Evolutionary conservation across 768 basidiomycete species (phyloP).

Genomic region (Lyophyllum decastes): DNA sequence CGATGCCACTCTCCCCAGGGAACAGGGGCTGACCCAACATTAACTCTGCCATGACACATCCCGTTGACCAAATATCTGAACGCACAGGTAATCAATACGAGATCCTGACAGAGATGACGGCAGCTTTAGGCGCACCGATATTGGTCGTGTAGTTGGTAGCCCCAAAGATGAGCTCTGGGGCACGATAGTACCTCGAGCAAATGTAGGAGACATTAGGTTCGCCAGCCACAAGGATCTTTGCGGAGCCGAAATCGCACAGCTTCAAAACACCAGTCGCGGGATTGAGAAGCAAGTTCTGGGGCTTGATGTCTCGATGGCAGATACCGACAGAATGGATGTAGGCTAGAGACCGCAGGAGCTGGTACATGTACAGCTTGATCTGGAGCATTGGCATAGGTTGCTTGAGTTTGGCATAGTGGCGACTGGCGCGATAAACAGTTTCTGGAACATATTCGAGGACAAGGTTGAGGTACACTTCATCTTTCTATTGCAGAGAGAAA

Average conservation of each 20-base stretch:
- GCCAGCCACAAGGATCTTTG: constrained; percentile 96
- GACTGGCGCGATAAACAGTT: constrained; percentile 97
- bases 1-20: constrained; percentile 98
- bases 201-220: constrained; percentile 99
- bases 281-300: constrained; percentile 97
- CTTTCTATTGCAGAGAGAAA: constrained; percentile 64
- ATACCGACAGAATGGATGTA: constrained; percentile 99
- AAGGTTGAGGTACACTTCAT: constrained; percentile 99
- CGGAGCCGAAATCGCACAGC: constrained; percentile 98
- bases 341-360: constrained; percentile 95
- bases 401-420: constrained; percentile 99
- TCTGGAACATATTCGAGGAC: constrained; percentile 99
- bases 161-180: constrained; percentile 98
- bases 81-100: constrained; percentile 6
- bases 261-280: constrained; percentile 96
- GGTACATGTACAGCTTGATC: constrained; percentile 99
- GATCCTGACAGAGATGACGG: not conserved
- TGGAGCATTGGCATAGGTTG: constrained; percentile 99
- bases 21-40: constrained; percentile 99
- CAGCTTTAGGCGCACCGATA: constrained; percentile 69
- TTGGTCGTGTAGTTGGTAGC: constrained; percentile 99
- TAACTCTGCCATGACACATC: constrained; percentile 99
- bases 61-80: constrained; percentile 98
- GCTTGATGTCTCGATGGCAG: constrained; percentile 99
- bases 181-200: constrained; percentile 98